These are phyloP conservation scores for Monosporozyma yasuniensis DNA, from an alignment of 805 yeast species.

Conservation along the genomic window DNA sequence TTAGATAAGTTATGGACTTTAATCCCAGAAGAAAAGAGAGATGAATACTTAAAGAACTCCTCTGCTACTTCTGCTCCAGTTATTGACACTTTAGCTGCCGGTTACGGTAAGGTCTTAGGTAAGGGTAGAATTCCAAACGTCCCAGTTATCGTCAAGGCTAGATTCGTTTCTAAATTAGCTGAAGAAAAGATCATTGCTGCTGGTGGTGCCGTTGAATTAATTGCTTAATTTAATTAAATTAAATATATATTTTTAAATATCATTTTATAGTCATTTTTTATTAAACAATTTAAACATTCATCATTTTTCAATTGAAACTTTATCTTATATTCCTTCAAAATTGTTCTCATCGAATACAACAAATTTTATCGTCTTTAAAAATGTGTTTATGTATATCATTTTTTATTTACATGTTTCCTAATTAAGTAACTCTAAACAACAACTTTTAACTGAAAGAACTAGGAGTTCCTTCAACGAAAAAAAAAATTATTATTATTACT, in stretches of 20 bases:
- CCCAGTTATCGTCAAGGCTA: constrained; percentile 98
- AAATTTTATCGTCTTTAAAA: neutral
- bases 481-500: too few species aligned
- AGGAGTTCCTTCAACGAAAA: too few species aligned
- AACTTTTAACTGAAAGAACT: too few species aligned
- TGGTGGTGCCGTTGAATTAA: constrained; percentile 99
- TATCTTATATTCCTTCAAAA: neutral
- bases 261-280: constrained; percentile 1
- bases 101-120: constrained; percentile 99
- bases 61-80: constrained; percentile 92
- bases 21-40: constrained; percentile 89
- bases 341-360: neutral
- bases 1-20: constrained; percentile 98
- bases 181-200: constrained; percentile 99
- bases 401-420: neutral
- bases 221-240: constrained; percentile 65
- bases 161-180: constrained; percentile 98
- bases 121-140: constrained; percentile 97
- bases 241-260: constrained; percentile 7
- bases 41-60: constrained; percentile 78
- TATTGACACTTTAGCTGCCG: constrained; percentile 97
- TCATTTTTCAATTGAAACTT: neutral
- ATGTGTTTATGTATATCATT: neutral
- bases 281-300: neutral
- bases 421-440: neutral